phyloP scores from a whole-genome alignment of 2,329 filamentous ascomycete genomes.

The Penicillium sp. region DNA sequence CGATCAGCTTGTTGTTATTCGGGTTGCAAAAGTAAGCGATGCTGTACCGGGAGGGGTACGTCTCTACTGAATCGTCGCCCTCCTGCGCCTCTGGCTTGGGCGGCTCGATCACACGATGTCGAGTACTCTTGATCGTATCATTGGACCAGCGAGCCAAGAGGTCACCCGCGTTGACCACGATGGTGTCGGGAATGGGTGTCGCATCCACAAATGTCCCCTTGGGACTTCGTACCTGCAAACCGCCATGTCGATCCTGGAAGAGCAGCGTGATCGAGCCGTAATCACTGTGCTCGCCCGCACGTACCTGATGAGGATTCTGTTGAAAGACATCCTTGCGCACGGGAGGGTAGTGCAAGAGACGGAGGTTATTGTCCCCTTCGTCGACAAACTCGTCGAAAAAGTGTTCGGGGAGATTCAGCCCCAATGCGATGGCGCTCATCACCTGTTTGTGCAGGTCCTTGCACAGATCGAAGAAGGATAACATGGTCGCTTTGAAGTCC shows the following conservation, averaged over 20 bases:
- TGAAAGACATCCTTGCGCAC: constrained; percentile 61
- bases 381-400: constrained; percentile 76
- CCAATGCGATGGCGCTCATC: constrained; percentile 80
- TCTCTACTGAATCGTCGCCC: constrained; percentile 31
- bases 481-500: constrained; percentile 66
- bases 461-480: constrained; percentile 67
- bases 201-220: constrained; percentile 75
- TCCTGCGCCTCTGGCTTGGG: constrained; percentile 48
- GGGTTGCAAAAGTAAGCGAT: constrained; percentile 93
- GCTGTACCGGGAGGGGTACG: constrained; percentile 72
- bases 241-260: constrained; percentile 53
- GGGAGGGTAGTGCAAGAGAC: constrained; percentile 70
- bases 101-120: constrained; percentile 85
- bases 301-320: constrained; percentile 61
- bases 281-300: constrained; percentile 72
- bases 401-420: constrained; percentile 61
- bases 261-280: constrained; percentile 51
- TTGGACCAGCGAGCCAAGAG: constrained; percentile 84
- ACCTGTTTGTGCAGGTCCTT: constrained; percentile 68
- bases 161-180: constrained; percentile 87
- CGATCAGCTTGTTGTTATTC: constrained; percentile 68
- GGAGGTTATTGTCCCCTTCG: constrained; percentile 63
- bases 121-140: constrained; percentile 81
- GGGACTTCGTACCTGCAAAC: constrained; percentile 61
- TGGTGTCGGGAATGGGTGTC: constrained; percentile 70